phyloP scores from a whole-genome alignment of 148 eudicot species.

The Amaranthus cruentus region DNA sequence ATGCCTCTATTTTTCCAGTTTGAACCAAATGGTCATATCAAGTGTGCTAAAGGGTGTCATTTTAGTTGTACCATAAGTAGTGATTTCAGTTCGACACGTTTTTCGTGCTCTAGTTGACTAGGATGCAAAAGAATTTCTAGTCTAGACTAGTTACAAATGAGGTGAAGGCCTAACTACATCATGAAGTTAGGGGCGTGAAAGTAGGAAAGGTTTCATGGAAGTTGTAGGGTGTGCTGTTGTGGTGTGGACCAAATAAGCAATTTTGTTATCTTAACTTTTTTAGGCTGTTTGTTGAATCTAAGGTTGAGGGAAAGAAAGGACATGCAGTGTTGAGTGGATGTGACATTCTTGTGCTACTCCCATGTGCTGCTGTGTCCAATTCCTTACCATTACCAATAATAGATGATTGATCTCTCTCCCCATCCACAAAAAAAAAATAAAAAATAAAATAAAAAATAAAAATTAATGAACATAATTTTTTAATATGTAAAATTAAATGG shows the following conservation, averaged over 20 bases:
- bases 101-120: background rate
- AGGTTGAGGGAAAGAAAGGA: background rate
- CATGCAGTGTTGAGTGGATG: background rate
- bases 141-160: background rate
- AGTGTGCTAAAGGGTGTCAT: background rate
- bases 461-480: too few relatives aligned
- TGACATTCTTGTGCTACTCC: background rate
- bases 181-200: background rate
- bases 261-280: background rate
- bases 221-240: background rate
- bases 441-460: too few relatives aligned
- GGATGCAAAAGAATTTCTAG: too few relatives aligned
- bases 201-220: background rate
- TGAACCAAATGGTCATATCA: background rate
- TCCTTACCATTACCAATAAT: background rate
- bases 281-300: background rate
- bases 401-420: conserved; percentile 3
- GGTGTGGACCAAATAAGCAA: background rate
- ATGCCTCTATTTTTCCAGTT: background rate
- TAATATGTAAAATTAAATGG: background rate
- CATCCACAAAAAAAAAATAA: background rate
- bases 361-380: conserved; percentile 2
- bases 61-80: background rate
- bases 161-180: background rate
- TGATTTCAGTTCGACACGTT: conserved; percentile 1